These are phyloP conservation scores for Buddleja alternifolia DNA, from an alignment of 257 asterid genomes.

Conservation along the genomic window DNA sequence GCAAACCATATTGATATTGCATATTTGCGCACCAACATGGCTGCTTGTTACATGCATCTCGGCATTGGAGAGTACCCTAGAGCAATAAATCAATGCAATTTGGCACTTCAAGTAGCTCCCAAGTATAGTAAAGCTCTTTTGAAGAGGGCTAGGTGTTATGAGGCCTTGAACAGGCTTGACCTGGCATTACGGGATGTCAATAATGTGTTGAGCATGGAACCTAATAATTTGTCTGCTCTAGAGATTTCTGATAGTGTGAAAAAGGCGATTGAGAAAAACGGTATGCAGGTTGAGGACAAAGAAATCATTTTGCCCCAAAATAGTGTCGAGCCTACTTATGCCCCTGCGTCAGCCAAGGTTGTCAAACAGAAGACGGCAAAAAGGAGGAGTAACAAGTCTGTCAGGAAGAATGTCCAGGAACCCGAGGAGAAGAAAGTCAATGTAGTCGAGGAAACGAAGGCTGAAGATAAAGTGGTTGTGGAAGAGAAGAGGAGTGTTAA, in stretches of 20 bases:
- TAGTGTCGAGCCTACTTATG: too few relatives aligned
- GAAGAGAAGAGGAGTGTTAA: constrained; percentile 13
- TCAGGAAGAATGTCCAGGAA: neutral
- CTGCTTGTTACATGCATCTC: constrained; percentile 23
- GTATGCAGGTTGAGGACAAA: neutral
- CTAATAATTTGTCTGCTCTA: constrained; percentile 7
- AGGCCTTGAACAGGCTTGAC: constrained; percentile 13
- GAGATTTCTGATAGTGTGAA: constrained; percentile 17
- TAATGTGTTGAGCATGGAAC: constrained; percentile 6
- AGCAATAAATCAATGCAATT: constrained; percentile 17
- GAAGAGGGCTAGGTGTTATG: constrained; percentile 25
- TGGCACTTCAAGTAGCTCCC: constrained; percentile 22
- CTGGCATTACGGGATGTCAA: constrained; percentile 17
- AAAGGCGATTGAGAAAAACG: constrained; percentile 4
- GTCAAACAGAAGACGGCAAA: too few relatives aligned
- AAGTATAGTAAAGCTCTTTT: constrained; percentile 18
- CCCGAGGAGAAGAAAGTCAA: neutral
- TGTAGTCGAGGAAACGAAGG: neutral
- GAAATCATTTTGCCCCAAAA: too few relatives aligned
- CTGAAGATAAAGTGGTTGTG: constrained; percentile 23
- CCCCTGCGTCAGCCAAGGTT: too few relatives aligned
- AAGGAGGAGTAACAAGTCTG: too few relatives aligned
- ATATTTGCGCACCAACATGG: constrained; percentile 12
- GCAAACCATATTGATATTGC: constrained; percentile 11
- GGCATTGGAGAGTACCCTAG: constrained; percentile 12